A percentile compares a stretch with the other conserved stretches of the same genome.
phyloP scores from a whole-genome alignment of 2,329 filamentous ascomycete genomes.

The Septoria petroselini region DNA sequence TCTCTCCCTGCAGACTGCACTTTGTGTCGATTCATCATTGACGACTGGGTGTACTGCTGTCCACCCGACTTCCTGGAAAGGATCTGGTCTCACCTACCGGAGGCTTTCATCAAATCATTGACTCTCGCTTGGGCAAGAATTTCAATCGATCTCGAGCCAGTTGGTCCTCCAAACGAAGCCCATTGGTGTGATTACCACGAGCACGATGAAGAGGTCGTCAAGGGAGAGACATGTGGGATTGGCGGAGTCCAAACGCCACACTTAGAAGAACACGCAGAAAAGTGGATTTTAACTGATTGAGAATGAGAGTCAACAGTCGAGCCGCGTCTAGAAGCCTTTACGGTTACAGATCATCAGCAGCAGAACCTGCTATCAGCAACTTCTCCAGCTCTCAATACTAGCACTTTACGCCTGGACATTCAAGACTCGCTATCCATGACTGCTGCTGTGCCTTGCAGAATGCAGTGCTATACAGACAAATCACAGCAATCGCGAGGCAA shows the following conservation, averaged over 20 bases:
- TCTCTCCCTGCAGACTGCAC: background rate
- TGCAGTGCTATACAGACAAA: background rate
- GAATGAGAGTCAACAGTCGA: too few relatives aligned
- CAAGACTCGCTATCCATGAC: too few relatives aligned
- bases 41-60: background rate
- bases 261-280: slow-evolving; percentile 4
- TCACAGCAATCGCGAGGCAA: background rate
- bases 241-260: background rate
- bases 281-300: too few relatives aligned
- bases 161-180: background rate
- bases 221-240: background rate
- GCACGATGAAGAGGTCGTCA: slow-evolving; percentile 14
- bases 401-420: too few relatives aligned
- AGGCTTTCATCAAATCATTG: background rate
- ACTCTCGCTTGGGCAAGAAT: slow-evolving; percentile 12
- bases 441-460: too few relatives aligned
- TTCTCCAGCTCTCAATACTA: too few relatives aligned
- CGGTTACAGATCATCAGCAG: too few relatives aligned
- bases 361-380: too few relatives aligned
- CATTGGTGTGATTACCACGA: slow-evolving; percentile 16
- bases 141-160: background rate
- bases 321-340: too few relatives aligned
- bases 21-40: slow-evolving; percentile 12
- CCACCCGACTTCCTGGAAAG: slow-evolving; percentile 1
- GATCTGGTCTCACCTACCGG: slow-evolving; percentile 1